phyloP scores from a whole-genome alignment of 2,329 filamentous ascomycete genomes.

The Ophiostoma sp. region DNA sequence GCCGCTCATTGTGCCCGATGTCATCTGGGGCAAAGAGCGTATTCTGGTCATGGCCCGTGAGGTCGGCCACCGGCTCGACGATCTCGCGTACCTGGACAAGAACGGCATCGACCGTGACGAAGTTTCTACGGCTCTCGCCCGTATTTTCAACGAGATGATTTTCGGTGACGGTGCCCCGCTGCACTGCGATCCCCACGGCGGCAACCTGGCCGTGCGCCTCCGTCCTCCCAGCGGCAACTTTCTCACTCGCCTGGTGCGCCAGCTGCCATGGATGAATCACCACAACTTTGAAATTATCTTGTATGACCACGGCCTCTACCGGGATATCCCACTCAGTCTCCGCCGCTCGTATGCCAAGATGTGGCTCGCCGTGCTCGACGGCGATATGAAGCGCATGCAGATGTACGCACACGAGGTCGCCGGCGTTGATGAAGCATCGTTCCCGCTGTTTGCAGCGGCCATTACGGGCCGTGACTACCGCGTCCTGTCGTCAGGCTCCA shows the following conservation, averaged over 20 bases:
- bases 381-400: slow-evolving; percentile 82
- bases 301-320: slow-evolving; percentile 96
- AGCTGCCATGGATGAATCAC: slow-evolving; percentile 42
- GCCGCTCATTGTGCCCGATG: slow-evolving; percentile 85
- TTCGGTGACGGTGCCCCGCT: slow-evolving; percentile 85
- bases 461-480: slow-evolving; percentile 93
- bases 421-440: slow-evolving; percentile 83
- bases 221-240: background rate
- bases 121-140: slow-evolving; percentile 84
- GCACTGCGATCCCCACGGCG: slow-evolving; percentile 95
- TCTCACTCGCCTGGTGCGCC: slow-evolving; percentile 1
- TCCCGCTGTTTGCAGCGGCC: slow-evolving; percentile 91
- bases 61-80: slow-evolving; percentile 81
- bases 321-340: slow-evolving; percentile 78
- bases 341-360: slow-evolving; percentile 91
- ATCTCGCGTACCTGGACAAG: slow-evolving; percentile 80
- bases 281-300: slow-evolving; percentile 91
- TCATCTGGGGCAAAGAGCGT: slow-evolving; percentile 83
- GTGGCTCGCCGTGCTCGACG: slow-evolving; percentile 93
- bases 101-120: slow-evolving; percentile 92
- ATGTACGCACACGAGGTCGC: slow-evolving; percentile 87
- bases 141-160: slow-evolving; percentile 99
- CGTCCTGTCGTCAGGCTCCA: slow-evolving; percentile 64
- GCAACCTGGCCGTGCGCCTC: slow-evolving; percentile 80
- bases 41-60: slow-evolving; percentile 96